Evolutionary conservation across 768 basidiomycete species (phyloP), one percentile per base, ranked within the genome.

Genomic region (Leucocoprinus sp.): DNA sequence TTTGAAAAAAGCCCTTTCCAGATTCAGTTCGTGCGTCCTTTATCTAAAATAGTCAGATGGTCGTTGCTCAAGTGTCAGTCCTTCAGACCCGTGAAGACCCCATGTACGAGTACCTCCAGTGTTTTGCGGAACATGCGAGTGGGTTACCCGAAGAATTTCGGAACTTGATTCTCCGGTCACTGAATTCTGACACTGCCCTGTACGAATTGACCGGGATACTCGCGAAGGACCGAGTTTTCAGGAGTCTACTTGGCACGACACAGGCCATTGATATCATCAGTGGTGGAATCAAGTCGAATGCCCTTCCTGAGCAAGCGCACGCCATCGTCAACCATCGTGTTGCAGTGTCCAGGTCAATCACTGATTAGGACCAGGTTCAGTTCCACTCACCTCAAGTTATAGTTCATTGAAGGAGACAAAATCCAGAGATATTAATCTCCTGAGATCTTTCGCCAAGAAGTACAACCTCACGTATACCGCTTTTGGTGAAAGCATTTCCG

Each of bases 281-380:
- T n/a, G 79, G 79, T 17, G 82, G 80, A 8, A 75, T 81, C 23
- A 88, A 89, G 61, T 68, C 72, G 19, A 91, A 91, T 54, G 86
- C 88, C 19, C 72, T 93, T 17, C 89, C 89, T 0, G 88, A 91
- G 61, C 69, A 65, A 45, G 82, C 76, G 1, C 78, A 67, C 58
- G 83, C 80, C 0, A 59, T 87, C 18, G 71, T 88, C 22, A 85
- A 89, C 55, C 83, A 84, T 55, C 79, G 85, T 5, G 76, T 88
- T 42, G 70, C 80, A 4, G 73, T 74, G 6, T 67, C 72, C 41
- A 82, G 79, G 80, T 72, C 68, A 43, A 5, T 19, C 37, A 31
- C 11, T 5, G 14, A 8, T 31, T 14, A 8, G 4, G 4, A 31
- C n/a, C n/a, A 4, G 4, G 31, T 7, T 31, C n/a, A 27, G 26